phyloP scores from a whole-genome alignment of 2,329 filamentous ascomycete genomes.

The Calonectria pseudoreteaudii region DNA sequence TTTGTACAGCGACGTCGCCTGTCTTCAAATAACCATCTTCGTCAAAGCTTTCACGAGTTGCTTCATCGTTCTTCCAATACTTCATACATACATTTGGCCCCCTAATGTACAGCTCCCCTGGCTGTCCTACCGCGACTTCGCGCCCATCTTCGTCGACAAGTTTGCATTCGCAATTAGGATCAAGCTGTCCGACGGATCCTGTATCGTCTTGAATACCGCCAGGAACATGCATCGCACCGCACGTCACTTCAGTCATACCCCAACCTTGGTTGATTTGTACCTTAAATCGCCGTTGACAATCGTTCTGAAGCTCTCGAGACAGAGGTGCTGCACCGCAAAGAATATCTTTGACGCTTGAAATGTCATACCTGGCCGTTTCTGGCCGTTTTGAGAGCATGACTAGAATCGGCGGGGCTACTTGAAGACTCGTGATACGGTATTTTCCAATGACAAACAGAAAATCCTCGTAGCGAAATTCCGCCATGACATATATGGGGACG shows the following conservation, averaged over 20 bases:
- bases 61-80: conserved; percentile 68
- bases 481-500: conserved; percentile 67
- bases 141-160: conserved; percentile 65
- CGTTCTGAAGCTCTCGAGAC: conserved; percentile 54
- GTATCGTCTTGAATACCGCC: conserved; percentile 50
- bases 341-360: conserved; percentile 61
- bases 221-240: conserved; percentile 56
- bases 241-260: conserved; percentile 70
- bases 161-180: conserved; percentile 65
- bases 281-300: conserved; percentile 57
- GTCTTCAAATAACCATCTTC: conserved; percentile 69
- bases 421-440: conserved; percentile 65
- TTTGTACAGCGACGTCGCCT: conserved; percentile 65
- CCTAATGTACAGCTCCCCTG: conserved; percentile 65
- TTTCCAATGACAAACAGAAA: conserved; percentile 63
- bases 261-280: conserved; percentile 63
- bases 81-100: conserved; percentile 69
- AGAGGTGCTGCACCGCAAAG: conserved; percentile 66
- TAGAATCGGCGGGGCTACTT: conserved; percentile 68
- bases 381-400: conserved; percentile 71
- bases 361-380: conserved; percentile 62
- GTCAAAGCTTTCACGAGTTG: conserved; percentile 63
- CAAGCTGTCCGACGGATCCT: conserved; percentile 63
- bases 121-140: conserved; percentile 59
- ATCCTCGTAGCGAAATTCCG: conserved; percentile 64